These are phyloP conservation scores for Fragilaria crotonensis DNA, from an alignment of 108 stramenopile genomes.

Conservation along the genomic window DNA sequence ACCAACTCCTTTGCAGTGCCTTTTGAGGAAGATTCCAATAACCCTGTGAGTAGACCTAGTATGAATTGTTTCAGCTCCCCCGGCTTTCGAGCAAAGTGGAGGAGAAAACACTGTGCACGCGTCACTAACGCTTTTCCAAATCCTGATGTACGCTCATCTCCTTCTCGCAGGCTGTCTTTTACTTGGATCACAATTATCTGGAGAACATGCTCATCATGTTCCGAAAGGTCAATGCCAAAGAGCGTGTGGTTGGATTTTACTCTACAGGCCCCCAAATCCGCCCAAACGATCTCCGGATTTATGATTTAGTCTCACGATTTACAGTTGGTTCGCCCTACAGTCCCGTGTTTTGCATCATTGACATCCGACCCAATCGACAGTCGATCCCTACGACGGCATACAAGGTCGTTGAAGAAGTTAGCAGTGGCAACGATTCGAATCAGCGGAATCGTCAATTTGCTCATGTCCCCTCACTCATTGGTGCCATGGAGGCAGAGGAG, in stretches of 20 bases:
- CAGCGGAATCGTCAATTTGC: constrained; percentile 78
- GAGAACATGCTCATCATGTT: constrained; percentile 86
- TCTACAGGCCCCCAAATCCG: constrained; percentile 88
- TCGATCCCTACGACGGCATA: constrained; percentile 94
- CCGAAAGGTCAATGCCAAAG: constrained; percentile 84
- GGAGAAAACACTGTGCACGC: neutral
- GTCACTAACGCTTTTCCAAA: neutral
- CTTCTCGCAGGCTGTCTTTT: constrained; percentile 66
- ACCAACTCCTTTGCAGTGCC: constrained; percentile 96
- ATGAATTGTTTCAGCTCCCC: neutral
- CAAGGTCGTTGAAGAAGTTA: constrained; percentile 84
- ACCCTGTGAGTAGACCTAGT: constrained; percentile 43
- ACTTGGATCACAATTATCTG: constrained; percentile 97
- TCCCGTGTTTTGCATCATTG: constrained; percentile 98
- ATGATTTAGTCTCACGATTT: constrained; percentile 77
- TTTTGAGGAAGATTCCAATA: constrained; percentile 96
- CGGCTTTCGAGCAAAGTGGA: neutral
- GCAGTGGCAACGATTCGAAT: constrained; percentile 23
- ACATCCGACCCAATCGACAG: constrained; percentile 90
- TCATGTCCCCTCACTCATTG: constrained; percentile 87
- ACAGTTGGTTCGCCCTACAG: constrained; percentile 37
- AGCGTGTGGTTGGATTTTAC: constrained; percentile 93
- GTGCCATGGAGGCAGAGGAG: constrained; percentile 96
- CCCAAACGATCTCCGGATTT: constrained; percentile 85
- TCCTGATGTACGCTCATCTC: too few species aligned